Evolutionary conservation across 768 basidiomycete genomes (phyloP).

Genomic region (Pleurotus eryngii): DNA sequence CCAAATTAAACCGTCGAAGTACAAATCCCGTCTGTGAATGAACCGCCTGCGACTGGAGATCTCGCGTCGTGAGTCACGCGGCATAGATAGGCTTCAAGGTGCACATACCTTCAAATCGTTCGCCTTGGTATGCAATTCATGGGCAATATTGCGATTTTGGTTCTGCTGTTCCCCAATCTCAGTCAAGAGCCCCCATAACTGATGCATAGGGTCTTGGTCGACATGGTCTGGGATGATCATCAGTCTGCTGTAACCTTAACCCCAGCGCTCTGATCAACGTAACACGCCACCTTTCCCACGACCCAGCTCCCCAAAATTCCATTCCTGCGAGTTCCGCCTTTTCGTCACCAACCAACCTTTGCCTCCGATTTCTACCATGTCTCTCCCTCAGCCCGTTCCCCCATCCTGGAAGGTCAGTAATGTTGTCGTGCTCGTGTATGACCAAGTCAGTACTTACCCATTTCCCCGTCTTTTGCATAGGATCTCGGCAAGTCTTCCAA

Average conservation of each 20-base stretch:
- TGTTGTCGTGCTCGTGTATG: neutral
- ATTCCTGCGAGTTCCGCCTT: constrained; percentile 3
- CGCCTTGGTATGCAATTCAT: constrained; percentile 68
- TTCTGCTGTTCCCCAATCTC: constrained; percentile 84
- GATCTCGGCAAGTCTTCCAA: constrained; percentile 97
- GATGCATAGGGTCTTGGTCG: constrained; percentile 50
- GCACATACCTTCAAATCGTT: constrained; percentile 73
- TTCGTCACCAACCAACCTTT: constrained; percentile 3
- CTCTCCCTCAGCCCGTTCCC: constrained; percentile 92
- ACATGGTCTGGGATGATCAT: constrained; percentile 56
- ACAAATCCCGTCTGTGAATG: constrained; percentile 93
- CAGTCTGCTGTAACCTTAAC: constrained; percentile 2
- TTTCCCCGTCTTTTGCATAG: constrained; percentile 30
- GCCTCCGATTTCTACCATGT: constrained; percentile 50
- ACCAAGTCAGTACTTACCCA: neutral
- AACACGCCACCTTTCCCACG: constrained; percentile 3
- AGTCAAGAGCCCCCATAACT: constrained; percentile 62
- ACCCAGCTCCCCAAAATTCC: constrained; percentile 1
- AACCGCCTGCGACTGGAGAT: constrained; percentile 71
- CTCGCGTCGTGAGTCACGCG: neutral
- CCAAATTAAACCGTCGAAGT: constrained; percentile 83
- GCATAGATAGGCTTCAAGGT: neutral
- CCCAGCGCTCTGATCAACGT: neutral
- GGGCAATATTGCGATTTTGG: constrained; percentile 71
- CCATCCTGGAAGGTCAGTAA: constrained; percentile 90